Conservation (phyloP, 257 asterid genomes). For the Solanum tarijense region DNA sequence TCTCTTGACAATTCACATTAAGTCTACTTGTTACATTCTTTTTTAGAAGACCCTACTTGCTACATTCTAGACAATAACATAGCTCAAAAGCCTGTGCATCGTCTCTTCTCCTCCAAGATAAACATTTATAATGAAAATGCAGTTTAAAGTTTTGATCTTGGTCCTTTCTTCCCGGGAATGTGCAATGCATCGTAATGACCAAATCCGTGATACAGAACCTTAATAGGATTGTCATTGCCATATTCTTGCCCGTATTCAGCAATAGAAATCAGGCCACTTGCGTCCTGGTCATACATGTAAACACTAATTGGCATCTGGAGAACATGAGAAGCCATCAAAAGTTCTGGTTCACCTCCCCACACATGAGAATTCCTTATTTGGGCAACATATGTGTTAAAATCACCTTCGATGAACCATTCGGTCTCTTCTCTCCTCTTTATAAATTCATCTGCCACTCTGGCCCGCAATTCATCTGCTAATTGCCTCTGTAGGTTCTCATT, state of each 20-base stretch:
- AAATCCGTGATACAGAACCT: conserved; percentile 72
- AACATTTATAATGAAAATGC: not conserved
- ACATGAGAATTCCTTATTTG: conserved; percentile 73
- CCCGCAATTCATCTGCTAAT: conserved; percentile 81
- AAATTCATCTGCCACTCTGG: conserved; percentile 78
- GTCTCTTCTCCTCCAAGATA: not conserved
- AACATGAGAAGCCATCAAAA: conserved; percentile 92
- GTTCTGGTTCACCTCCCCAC: conserved; percentile 99
- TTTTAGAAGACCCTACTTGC: no score
- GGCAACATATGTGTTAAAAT: conserved; percentile 65
- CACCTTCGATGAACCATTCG: conserved; percentile 88
- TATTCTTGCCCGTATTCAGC: conserved; percentile 93
- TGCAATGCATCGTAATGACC: conserved; percentile 90
- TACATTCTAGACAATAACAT: not conserved
- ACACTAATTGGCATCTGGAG: conserved; percentile 79
- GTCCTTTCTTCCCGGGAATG: conserved; percentile 34
- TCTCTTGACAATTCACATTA: not conserved
- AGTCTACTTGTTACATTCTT: not conserved
- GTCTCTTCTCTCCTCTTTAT: conserved; percentile 79
- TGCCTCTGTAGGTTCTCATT: conserved; percentile 60
- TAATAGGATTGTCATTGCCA: conserved; percentile 63
- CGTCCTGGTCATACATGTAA: conserved; percentile 61
- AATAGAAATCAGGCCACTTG: conserved; percentile 71
- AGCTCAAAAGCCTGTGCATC: not conserved
- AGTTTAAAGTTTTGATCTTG: conserved; percentile 53